Conservation (phyloP, 2,329 filamentous ascomycete genomes). For the Colletotrichum sp. region DNA sequence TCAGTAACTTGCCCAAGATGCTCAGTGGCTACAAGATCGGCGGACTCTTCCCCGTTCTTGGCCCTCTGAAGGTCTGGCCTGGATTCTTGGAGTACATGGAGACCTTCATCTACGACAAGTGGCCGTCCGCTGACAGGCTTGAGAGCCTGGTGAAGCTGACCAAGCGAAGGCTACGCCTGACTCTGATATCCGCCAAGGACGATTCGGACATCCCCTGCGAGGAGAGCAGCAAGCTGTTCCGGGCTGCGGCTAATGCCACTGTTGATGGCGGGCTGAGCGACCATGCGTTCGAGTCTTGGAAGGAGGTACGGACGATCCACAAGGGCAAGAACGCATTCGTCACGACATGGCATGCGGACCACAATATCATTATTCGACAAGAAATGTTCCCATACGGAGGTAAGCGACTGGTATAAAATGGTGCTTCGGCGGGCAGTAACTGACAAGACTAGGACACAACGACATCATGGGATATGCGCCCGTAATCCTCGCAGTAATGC, state of each 20-base stretch:
- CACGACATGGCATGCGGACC: slow-evolving; percentile 47
- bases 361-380: slow-evolving; percentile 55
- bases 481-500: slow-evolving; percentile 67
- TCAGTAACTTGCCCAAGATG: slow-evolving; percentile 75
- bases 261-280: slow-evolving; percentile 38
- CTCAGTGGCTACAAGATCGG: slow-evolving; percentile 78
- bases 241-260: slow-evolving; percentile 59
- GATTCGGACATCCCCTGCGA: slow-evolving; percentile 83
- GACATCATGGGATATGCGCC: slow-evolving; percentile 69
- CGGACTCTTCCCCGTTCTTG: slow-evolving; percentile 81
- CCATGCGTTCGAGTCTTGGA: slow-evolving; percentile 45
- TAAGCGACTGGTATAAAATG: slow-evolving; percentile 33
- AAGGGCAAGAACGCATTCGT: slow-evolving; percentile 54
- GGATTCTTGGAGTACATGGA: slow-evolving; percentile 66
- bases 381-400: slow-evolving; percentile 61
- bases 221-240: slow-evolving; percentile 70
- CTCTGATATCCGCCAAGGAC: slow-evolving; percentile 79
- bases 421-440: not conserved
- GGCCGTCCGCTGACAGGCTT: slow-evolving; percentile 75
- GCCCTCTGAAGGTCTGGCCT: slow-evolving; percentile 73
- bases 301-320: slow-evolving; percentile 47
- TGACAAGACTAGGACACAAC: slow-evolving; percentile 65
- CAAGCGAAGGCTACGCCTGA: slow-evolving; percentile 64
- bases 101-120: slow-evolving; percentile 75
- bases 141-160: slow-evolving; percentile 58